A percentile compares a stretch with the other conserved stretches of the same genome.
Conservation (phyloP, 345 rosid species). For the Boechera divaricarpa region DNA sequence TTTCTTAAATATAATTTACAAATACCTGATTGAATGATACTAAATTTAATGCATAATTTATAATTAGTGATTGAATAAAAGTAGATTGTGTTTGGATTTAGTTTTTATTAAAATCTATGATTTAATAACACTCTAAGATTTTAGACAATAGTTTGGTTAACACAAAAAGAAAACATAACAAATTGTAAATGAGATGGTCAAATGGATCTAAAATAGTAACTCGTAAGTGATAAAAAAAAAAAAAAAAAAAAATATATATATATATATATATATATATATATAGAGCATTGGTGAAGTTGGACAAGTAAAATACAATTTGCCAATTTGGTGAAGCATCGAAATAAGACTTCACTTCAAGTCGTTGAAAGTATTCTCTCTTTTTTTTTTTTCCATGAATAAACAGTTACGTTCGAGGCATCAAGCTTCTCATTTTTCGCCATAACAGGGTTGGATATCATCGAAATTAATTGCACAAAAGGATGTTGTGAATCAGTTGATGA, state of each 20-base stretch:
- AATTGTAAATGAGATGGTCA: neutral
- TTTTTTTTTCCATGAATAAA: neutral
- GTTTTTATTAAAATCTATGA: neutral
- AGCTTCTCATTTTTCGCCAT: neutral
- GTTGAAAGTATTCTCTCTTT: neutral
- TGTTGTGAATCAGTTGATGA: neutral
- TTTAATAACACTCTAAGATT: neutral
- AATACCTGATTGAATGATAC: no score
- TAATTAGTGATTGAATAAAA: neutral
- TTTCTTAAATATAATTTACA: neutral
- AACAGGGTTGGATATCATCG: neutral
- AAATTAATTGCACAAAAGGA: neutral
- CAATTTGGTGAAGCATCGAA: conserved; percentile 4
- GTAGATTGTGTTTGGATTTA: neutral
- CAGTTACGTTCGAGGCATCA: neutral
- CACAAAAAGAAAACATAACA: no score
- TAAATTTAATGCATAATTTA: no score
- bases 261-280: no score
- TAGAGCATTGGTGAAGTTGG: no score
- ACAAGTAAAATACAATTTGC: neutral
- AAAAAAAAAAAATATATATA: no score
- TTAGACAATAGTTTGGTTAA: no score
- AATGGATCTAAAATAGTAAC: neutral
- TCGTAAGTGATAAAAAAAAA: neutral
- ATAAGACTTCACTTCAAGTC: neutral